Conservation (phyloP, 768 basidiomycete species). For the Boletus pseudopeckii region DNA sequence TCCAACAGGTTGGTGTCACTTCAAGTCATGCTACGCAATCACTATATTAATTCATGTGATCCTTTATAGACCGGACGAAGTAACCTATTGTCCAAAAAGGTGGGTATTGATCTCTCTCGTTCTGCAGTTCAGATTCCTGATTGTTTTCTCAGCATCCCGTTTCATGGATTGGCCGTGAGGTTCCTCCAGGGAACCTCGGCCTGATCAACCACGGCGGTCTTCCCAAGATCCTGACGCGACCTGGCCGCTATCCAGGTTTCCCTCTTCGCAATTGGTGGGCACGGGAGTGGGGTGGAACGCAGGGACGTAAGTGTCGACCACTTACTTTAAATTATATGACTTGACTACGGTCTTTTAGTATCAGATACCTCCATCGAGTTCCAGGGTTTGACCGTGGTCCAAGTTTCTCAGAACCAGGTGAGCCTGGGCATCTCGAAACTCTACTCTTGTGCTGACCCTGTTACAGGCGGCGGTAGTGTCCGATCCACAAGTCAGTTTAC, state of each 20-base stretch:
- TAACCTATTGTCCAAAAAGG: constrained; percentile 64
- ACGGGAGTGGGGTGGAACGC: constrained; percentile 63
- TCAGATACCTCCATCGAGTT: constrained; percentile 83
- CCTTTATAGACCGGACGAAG: constrained; percentile 50
- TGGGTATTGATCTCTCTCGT: constrained; percentile 11
- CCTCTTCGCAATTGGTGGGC: constrained; percentile 87
- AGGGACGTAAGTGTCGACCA: constrained; percentile 49
- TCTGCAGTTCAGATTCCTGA: not conserved
- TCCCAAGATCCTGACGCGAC: constrained; percentile 69
- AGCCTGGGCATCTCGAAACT: not conserved
- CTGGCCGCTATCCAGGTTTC: constrained; percentile 75
- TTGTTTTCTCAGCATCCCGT: constrained; percentile 44
- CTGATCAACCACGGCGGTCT: constrained; percentile 80
- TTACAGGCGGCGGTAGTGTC: constrained; percentile 63
- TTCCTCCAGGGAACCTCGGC: constrained; percentile 69
- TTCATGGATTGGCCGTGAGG: constrained; percentile 68
- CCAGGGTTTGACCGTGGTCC: constrained; percentile 76
- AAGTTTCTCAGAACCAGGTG: constrained; percentile 81
- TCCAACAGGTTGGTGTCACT: constrained; percentile 36
- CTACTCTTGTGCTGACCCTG: not conserved
- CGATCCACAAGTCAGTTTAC: constrained; percentile 51
- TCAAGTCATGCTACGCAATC: not conserved
- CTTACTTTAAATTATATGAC: not conserved
- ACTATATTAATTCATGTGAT: constrained; percentile 1
- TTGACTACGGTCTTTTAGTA: constrained; percentile 38